Evolutionary conservation across 768 basidiomycete genomes (phyloP), one percentile per base, ranked within the genome.

Genomic region (Lepiota brunneoincarnata): DNA sequence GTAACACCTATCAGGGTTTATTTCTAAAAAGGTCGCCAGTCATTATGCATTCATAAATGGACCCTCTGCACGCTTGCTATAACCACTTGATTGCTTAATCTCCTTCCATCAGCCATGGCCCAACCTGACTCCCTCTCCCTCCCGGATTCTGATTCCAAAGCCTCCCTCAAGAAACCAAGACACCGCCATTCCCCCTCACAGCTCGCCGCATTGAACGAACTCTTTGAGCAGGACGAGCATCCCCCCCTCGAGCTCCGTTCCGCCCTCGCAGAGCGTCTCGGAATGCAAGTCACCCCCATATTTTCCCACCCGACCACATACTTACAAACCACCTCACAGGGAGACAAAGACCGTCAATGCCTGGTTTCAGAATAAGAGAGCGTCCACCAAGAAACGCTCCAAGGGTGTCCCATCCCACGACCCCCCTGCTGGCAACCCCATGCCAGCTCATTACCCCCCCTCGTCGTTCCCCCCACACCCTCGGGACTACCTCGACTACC

Each of bases 301-400:
- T 54, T 40, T 51, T 46, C 48, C 45, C 50, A 46, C 17, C 39
- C 56, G 41, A 54, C 31, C 57, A 63, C 44, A 60, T 28, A 52
- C 54, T 58, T n/a, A n/a, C n/a, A 49, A 57, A 51, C 35, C 55
- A 50, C 58, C 49, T 49, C 65, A 23, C 54, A 91, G 89, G 85
- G 87, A 90, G 67, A 84, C 82, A 68, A 91, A 91, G 78, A 89
- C 87, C 2, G 88, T 91, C 65, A 87, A 88, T 66, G 86, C 89
- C 12, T 91, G 87, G 86, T 91, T 91, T 70, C 89, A 91, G 72
- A 91, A 91, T 67, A 91, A 90, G 75, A 79, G 89, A 51, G 89
- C 89, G 5, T 89, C 88, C 11, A 83, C 81, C 61, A 91, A 89
- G 78, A 91, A 91, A 70, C 79, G 73, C 67, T 57, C 56, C 43